phyloP scores from a whole-genome alignment of 306 rosid genomes.

The Crotalaria pallida region DNA sequence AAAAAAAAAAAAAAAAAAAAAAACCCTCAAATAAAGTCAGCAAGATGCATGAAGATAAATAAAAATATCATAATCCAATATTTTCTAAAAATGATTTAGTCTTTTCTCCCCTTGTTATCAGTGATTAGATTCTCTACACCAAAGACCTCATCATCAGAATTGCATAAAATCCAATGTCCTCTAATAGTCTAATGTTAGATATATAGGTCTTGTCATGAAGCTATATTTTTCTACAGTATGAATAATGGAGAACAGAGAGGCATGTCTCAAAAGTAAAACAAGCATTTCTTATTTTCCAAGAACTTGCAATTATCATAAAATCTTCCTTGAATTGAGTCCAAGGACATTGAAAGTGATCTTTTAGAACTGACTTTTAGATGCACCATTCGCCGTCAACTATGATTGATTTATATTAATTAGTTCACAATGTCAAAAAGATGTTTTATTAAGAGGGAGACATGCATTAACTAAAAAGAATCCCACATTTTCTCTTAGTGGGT shows the following conservation, averaged over 20 bases:
- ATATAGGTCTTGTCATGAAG: conserved; percentile 1
- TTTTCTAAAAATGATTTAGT: background rate
- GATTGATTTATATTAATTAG: background rate
- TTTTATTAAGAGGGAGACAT: conserved; percentile 18
- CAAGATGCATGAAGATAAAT: background rate
- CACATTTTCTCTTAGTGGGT: conserved; percentile 5
- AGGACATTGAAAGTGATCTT: conserved; percentile 1
- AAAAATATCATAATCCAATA: background rate
- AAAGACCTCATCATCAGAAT: background rate
- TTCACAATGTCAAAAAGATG: conserved; percentile 21
- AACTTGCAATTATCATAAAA: background rate
- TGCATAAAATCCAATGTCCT: background rate
- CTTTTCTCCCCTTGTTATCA: background rate
- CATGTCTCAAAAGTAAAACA: background rate
- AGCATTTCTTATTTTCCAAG: conserved; percentile 6
- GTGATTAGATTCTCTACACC: background rate
- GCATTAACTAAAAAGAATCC: conserved; percentile 13
- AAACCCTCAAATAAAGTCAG: background rate
- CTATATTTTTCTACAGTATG: background rate
- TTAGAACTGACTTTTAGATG: background rate
- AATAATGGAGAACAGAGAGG: conserved; percentile 14
- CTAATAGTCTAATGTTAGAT: background rate
- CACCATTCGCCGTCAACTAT: conserved; percentile 5
- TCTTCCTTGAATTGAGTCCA: background rate
- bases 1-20: no score